Evolutionary conservation across 352 stramenopile genomes (phyloP).

Genomic region (Phytophthora uliginosa): DNA sequence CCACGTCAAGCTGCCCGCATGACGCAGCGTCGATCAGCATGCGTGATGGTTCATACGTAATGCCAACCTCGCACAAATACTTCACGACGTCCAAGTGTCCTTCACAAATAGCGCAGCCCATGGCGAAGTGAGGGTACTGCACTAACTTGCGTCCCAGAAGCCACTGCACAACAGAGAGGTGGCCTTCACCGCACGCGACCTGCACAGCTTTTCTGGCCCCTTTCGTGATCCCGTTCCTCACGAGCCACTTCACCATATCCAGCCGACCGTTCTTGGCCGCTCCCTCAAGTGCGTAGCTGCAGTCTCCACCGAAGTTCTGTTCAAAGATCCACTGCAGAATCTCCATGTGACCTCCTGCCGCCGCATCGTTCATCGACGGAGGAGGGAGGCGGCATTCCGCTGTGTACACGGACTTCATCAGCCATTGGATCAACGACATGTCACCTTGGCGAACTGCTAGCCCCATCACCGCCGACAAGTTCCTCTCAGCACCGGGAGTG

Average conservation of each 20-base stretch:
- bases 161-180: constrained; percentile 14
- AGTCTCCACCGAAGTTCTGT: not conserved
- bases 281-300: constrained; percentile 5
- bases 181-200: constrained; percentile 8
- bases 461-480: constrained; percentile 3
- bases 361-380: constrained; percentile 19
- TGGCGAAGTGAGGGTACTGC: constrained; percentile 22
- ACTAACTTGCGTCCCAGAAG: constrained; percentile 7
- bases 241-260: constrained; percentile 22
- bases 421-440: constrained; percentile 12
- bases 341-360: constrained; percentile 19
- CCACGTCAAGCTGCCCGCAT: not conserved
- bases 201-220: constrained; percentile 7
- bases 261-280: constrained; percentile 17
- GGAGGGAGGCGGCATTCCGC: not conserved
- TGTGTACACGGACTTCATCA: constrained; percentile 16
- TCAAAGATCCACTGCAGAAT: constrained; percentile 21
- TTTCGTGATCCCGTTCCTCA: constrained; percentile 11
- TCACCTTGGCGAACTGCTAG: constrained; percentile 7
- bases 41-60: not conserved
- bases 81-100: constrained; percentile 21
- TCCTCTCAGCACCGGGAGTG: constrained; percentile 1
- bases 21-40: constrained; percentile 4
- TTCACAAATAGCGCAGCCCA: constrained; percentile 8
- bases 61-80: constrained; percentile 11